phyloP scores from a whole-genome alignment of 140 eudicot genomes.

The Senecio squalidus region DNA sequence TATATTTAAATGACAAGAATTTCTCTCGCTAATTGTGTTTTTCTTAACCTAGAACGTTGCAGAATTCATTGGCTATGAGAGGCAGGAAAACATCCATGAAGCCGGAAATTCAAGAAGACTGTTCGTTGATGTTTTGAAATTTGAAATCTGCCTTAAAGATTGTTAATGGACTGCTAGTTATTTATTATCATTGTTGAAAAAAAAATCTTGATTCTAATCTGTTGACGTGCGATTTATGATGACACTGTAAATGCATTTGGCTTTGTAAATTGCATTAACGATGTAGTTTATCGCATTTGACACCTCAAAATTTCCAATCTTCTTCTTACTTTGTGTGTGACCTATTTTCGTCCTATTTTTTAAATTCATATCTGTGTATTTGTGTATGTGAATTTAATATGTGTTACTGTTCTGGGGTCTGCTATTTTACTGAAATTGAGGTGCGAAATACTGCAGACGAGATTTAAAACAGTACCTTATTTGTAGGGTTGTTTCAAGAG shows the following conservation, averaged over 20 bases:
- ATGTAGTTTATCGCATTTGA: conserved; percentile 10
- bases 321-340: neutral
- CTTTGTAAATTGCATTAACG: conserved; percentile 28
- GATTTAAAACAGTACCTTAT: conserved; percentile 6
- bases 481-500: neutral
- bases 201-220: conserved; percentile 19
- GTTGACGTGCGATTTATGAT: conserved; percentile 31
- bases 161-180: conserved; percentile 6
- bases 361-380: neutral
- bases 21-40: neutral
- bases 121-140: conserved; percentile 11
- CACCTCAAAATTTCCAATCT: neutral
- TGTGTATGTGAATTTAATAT: neutral
- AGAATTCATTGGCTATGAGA: conserved; percentile 22
- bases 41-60: conserved; percentile 9
- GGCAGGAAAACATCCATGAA: conserved; percentile 16
- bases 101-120: conserved; percentile 9
- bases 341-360: neutral
- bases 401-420: neutral
- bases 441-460: neutral
- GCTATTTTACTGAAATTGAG: neutral
- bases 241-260: conserved; percentile 44
- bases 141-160: conserved; percentile 16
- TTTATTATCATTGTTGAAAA: conserved; percentile 11
- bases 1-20: neutral